Conservation (phyloP, 2,329 filamentous ascomycete species). For the Hymenotorrendiella dingleyae region DNA sequence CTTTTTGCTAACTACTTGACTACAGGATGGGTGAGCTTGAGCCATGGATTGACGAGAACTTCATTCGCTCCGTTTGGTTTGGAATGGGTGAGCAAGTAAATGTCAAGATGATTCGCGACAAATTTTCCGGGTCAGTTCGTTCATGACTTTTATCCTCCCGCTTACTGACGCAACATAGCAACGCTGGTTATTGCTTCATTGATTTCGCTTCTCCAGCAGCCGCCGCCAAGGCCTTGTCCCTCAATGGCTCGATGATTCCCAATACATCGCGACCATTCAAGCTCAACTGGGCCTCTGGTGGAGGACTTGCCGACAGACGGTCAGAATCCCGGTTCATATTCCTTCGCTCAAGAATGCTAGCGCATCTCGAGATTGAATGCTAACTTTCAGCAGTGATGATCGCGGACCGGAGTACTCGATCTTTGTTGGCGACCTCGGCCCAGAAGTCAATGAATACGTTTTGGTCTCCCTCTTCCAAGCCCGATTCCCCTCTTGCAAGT, state of each 20-base stretch:
- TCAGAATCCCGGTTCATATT: conserved; percentile 39
- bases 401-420: conserved; percentile 95
- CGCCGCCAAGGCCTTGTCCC: conserved; percentile 80
- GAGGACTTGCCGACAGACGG: conserved; percentile 90
- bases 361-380: conserved; percentile 6
- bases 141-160: background rate
- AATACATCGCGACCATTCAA: conserved; percentile 96
- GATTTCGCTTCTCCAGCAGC: conserved; percentile 81
- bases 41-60: conserved; percentile 99
- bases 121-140: conserved; percentile 80
- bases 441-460: conserved; percentile 98
- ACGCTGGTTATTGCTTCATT: conserved; percentile 98
- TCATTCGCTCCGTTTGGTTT: conserved; percentile 88
- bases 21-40: conserved; percentile 97
- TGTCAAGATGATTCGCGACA: conserved; percentile 99
- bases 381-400: conserved; percentile 62
- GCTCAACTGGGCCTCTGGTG: conserved; percentile 98
- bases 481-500: conserved; percentile 96
- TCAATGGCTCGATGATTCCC: conserved; percentile 85
- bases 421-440: conserved; percentile 95
- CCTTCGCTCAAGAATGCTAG: conserved; percentile 14
- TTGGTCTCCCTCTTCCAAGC: conserved; percentile 95
- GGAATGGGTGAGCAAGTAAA: conserved; percentile 92
- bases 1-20: conserved; percentile 9
- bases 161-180: conserved; percentile 46